A percentile compares a stretch with the other conserved stretches of the same genome.
Conservation (phyloP, 345 rosid species). For the Psidium guajava region DNA sequence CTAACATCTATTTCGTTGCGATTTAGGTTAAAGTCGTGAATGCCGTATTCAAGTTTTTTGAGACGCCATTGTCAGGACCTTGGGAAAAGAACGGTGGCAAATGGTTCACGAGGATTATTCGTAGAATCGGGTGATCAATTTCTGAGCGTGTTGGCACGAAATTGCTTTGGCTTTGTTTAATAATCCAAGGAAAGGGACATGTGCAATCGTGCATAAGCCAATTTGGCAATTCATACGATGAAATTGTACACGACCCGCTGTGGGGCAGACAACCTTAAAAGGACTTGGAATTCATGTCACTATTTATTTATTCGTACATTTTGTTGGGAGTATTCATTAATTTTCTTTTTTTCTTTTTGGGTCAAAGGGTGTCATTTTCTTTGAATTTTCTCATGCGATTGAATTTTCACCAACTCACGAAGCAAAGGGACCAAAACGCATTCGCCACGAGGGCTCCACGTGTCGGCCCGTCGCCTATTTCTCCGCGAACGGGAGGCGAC, state of each 20-base stretch:
- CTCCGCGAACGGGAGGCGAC: background rate
- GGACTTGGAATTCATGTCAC: background rate
- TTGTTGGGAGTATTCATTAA: no score
- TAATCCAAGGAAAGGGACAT: background rate
- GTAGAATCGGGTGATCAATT: background rate
- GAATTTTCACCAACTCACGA: background rate
- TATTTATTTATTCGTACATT: no score
- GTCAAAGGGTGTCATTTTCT: background rate
- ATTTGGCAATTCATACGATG: no score
- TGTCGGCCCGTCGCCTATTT: background rate
- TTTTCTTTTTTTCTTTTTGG: no score
- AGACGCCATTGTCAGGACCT: background rate
- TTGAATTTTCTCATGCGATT: background rate
- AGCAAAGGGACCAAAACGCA: no score
- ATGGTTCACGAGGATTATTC: background rate
- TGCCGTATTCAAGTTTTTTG: background rate
- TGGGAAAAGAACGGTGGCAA: background rate
- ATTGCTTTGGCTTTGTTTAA: background rate
- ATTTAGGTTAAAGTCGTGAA: background rate
- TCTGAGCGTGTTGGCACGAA: background rate
- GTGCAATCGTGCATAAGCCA: no score
- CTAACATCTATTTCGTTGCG: no score
- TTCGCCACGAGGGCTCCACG: background rate
- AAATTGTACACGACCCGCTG: background rate
- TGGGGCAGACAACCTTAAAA: background rate